Conservation (phyloP, 1,284 basidiomycete genomes). For the Heterobasidion occidentale region DNA sequence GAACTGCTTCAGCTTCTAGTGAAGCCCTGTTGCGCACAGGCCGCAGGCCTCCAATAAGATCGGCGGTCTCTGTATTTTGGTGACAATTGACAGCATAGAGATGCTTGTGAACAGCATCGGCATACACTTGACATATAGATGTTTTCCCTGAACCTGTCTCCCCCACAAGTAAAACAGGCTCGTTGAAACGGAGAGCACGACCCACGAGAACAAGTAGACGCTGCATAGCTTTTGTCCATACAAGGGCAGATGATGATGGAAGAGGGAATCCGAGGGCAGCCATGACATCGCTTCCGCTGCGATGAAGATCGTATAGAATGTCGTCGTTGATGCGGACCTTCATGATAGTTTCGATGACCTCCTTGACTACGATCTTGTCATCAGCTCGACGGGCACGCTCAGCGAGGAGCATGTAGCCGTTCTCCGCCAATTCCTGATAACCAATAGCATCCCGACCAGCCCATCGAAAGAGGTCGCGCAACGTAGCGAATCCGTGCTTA, state of each 20-base stretch:
- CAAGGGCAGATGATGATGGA: conserved; percentile 46
- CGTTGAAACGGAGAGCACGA: conserved; percentile 82
- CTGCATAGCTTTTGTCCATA: conserved; percentile 94
- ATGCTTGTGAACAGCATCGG: conserved; percentile 54
- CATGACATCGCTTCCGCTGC: conserved; percentile 32
- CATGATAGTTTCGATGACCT: conserved; percentile 89
- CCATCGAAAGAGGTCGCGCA: conserved; percentile 98
- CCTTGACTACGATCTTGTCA: conserved; percentile 86
- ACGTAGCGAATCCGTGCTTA: conserved; percentile 93
- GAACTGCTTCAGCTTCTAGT: conserved; percentile 36
- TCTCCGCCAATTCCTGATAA: conserved; percentile 91
- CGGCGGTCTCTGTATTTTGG: conserved; percentile 99
- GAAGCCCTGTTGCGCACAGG: conserved; percentile 79
- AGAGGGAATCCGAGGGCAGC: conserved; percentile 49
- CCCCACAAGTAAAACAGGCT: conserved; percentile 95
- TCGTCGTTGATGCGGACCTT: conserved; percentile 78
- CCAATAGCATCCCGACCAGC: conserved; percentile 83
- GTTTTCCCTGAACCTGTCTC: conserved; percentile 99
- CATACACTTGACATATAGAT: conserved; percentile 89
- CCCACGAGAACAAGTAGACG: conserved; percentile 82
- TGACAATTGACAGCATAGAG: conserved; percentile 90
- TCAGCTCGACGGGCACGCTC: conserved; percentile 83
- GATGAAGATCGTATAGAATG: conserved; percentile 59
- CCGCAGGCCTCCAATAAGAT: conserved; percentile 90
- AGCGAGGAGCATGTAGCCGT: conserved; percentile 97